A percentile compares a stretch with the other conserved stretches of the same genome.
These are phyloP conservation scores for Hyaloperonospora arabidopsidis DNA, from an alignment of 352 stramenopile genomes.

Conservation along the genomic window DNA sequence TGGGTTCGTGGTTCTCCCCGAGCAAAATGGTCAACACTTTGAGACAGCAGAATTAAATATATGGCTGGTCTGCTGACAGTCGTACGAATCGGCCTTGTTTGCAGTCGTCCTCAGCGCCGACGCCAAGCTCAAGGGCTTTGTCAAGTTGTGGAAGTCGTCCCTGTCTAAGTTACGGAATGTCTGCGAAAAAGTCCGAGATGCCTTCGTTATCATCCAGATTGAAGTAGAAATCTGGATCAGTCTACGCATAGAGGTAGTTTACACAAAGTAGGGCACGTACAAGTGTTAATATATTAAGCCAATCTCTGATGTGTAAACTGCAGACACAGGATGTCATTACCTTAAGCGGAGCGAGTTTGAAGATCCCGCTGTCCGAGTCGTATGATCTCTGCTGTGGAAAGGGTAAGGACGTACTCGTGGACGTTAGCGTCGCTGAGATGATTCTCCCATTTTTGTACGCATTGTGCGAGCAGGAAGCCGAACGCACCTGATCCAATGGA, in stretches of 20 bases:
- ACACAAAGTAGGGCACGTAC: not conserved
- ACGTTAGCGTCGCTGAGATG: too few relatives aligned
- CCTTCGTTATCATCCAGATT: conserved; percentile 83
- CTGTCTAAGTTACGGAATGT: conserved; percentile 42
- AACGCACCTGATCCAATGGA: conserved; percentile 53
- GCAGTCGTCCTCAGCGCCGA: conserved; percentile 6
- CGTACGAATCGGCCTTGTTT: conserved; percentile 7
- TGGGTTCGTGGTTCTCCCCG: conserved; percentile 30
- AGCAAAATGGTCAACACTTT: conserved; percentile 24
- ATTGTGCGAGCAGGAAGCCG: not conserved
- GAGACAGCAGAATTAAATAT: conserved; percentile 34
- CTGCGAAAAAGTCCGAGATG: conserved; percentile 83
- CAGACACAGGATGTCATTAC: conserved; percentile 25
- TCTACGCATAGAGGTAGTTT: conserved; percentile 29
- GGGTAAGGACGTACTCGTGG: not conserved
- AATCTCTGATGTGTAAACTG: not conserved
- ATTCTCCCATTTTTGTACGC: too few relatives aligned
- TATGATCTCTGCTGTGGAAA: conserved; percentile 58
- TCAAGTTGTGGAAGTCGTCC: conserved; percentile 5
- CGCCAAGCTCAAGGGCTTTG: conserved; percentile 8
- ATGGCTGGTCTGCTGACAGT: conserved; percentile 19
- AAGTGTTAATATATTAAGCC: conserved; percentile 7
- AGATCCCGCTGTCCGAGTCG: conserved; percentile 74
- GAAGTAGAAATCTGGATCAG: conserved; percentile 85
- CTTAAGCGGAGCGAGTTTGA: conserved; percentile 82